phyloP scores from a whole-genome alignment of 2,329 filamentous ascomycete genomes.

The Colletotrichum somersetense region DNA sequence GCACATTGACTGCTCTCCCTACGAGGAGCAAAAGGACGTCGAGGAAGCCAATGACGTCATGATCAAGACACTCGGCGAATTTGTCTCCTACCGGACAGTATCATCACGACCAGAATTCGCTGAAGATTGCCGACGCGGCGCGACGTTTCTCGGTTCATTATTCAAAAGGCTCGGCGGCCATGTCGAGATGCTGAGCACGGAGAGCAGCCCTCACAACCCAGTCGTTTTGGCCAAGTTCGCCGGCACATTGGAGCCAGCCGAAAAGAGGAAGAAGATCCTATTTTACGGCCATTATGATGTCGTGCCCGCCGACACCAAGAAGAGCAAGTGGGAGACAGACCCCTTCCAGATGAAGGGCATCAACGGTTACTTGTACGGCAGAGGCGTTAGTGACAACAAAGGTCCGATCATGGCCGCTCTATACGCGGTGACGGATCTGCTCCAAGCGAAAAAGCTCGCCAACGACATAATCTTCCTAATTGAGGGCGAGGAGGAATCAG shows the following conservation, averaged over 20 bases:
- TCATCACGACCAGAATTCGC: constrained; percentile 88
- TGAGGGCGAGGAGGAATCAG: constrained; percentile 96
- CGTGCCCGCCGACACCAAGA: constrained; percentile 86
- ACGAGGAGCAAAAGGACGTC: constrained; percentile 44
- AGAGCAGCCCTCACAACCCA: constrained; percentile 80
- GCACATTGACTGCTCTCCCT: constrained; percentile 67
- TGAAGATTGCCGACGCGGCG: constrained; percentile 92
- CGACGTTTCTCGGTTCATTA: constrained; percentile 88
- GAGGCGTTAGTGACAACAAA: constrained; percentile 98
- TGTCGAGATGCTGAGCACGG: constrained; percentile 89
- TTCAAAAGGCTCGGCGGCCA: constrained; percentile 93
- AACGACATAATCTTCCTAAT: constrained; percentile 95
- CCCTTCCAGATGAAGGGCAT: constrained; percentile 91
- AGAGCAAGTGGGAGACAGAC: constrained; percentile 86
- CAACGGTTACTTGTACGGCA: constrained; percentile 93
- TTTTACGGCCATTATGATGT: constrained; percentile 99
- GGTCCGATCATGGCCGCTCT: constrained; percentile 94
- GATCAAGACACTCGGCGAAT: constrained; percentile 82
- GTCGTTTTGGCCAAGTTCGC: constrained; percentile 93
- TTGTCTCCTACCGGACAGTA: constrained; percentile 92
- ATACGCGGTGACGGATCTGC: constrained; percentile 91
- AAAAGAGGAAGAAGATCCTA: constrained; percentile 84
- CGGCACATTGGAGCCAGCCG: constrained; percentile 75
- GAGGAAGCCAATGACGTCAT: constrained; percentile 66
- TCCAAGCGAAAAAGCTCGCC: constrained; percentile 83